These are phyloP conservation scores for Ceratobasidium sp. DNA, from an alignment of 1,284 basidiomycete genomes.

Conservation along the genomic window DNA sequence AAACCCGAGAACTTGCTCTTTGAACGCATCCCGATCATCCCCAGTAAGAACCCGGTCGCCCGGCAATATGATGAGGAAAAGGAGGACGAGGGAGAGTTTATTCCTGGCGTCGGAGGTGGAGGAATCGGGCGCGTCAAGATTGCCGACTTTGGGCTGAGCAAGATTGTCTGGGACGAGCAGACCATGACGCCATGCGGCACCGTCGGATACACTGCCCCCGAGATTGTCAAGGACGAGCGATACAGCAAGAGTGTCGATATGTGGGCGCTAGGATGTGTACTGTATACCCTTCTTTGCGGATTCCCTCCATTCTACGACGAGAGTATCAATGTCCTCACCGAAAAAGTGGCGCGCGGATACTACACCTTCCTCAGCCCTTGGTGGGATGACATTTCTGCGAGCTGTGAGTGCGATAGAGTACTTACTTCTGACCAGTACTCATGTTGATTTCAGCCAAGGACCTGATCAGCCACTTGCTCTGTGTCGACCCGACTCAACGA, in stretches of 20 bases:
- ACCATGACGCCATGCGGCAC: constrained; percentile 99
- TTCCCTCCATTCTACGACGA: constrained; percentile 99
- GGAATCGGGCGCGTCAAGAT: constrained; percentile 99
- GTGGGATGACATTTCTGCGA: constrained; percentile 96
- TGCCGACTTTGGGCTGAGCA: constrained; percentile 97
- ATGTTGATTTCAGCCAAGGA: constrained; percentile 79
- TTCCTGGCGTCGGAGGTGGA: constrained; percentile 89
- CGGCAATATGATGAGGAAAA: constrained; percentile 98
- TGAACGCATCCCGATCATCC: constrained; percentile 90
- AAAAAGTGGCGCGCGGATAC: constrained; percentile 97
- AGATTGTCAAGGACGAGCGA: constrained; percentile 99
- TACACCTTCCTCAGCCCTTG: constrained; percentile 99
- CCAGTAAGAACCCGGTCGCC: constrained; percentile 76
- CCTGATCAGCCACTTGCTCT: constrained; percentile 91
- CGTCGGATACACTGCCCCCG: constrained; percentile 98
- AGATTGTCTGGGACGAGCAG: constrained; percentile 98
- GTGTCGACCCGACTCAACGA: constrained; percentile 92
- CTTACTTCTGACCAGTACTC: constrained; percentile 39
- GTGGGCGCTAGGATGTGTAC: constrained; percentile 99
- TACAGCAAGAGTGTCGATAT: constrained; percentile 99
- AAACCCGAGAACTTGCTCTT: constrained; percentile 99
- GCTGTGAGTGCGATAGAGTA: constrained; percentile 58
- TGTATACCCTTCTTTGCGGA: constrained; percentile 98
- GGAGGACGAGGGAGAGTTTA: constrained; percentile 97
- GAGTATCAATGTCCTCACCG: constrained; percentile 96